Conservation (phyloP, 2,329 filamentous ascomycete species). For the Cordyceps tenuipes region DNA sequence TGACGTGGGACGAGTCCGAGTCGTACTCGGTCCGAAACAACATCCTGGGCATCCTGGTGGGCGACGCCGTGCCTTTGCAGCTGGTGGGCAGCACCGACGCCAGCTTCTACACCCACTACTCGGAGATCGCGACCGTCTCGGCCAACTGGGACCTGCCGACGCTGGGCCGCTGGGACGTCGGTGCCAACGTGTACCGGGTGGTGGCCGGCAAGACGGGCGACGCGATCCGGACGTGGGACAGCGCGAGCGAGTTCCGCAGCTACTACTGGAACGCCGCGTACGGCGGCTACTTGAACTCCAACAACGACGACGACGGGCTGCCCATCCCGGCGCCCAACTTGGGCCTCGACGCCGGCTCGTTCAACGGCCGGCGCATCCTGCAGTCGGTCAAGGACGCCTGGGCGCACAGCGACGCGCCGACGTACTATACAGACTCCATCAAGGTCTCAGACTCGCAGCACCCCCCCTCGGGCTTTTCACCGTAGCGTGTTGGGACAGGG, state of each 20-base stretch:
- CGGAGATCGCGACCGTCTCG: slow-evolving; percentile 52
- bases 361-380: slow-evolving; percentile 26
- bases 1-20: slow-evolving; percentile 75
- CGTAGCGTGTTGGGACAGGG: slow-evolving; percentile 5
- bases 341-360: slow-evolving; percentile 20
- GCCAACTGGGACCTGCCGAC: slow-evolving; percentile 64
- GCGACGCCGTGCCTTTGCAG: slow-evolving; percentile 56
- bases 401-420: slow-evolving; percentile 27
- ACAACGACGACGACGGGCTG: slow-evolving; percentile 23
- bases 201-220: slow-evolving; percentile 56
- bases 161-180: slow-evolving; percentile 63
- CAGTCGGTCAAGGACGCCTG: slow-evolving; percentile 30
- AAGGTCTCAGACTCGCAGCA: slow-evolving; percentile 34
- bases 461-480: slow-evolving; percentile 31
- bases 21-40: slow-evolving; percentile 59
- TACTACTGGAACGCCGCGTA: slow-evolving; percentile 48
- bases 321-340: slow-evolving; percentile 34
- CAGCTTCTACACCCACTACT: slow-evolving; percentile 68
- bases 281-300: slow-evolving; percentile 37
- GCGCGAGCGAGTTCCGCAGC: slow-evolving; percentile 25
- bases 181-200: slow-evolving; percentile 56
- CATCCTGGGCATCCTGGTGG: slow-evolving; percentile 63
- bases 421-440: slow-evolving; percentile 34
- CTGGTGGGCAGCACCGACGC: slow-evolving; percentile 59
- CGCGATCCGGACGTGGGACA: slow-evolving; percentile 29